Evolutionary conservation across 345 rosid species (phyloP).

Genomic region (Citrus medica): DNA sequence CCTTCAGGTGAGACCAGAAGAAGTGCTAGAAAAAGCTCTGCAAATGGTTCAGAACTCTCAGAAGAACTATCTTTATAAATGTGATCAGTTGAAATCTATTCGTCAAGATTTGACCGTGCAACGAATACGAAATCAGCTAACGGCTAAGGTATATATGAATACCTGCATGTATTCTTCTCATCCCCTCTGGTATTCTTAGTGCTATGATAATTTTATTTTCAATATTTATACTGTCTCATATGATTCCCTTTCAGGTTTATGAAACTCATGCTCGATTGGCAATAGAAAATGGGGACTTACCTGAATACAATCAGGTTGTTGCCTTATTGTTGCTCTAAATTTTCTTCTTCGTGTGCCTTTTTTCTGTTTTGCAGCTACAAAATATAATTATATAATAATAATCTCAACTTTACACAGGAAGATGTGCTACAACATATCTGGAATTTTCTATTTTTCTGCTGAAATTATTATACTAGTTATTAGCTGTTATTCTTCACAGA

Average conservation of each 20-base stretch:
- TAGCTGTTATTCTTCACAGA: not conserved
- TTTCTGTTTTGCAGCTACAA: not conserved
- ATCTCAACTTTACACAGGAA: not conserved
- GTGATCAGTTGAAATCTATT: slow-evolving; percentile 97
- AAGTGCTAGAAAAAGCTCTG: slow-evolving; percentile 87
- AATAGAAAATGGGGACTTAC: slow-evolving; percentile 86
- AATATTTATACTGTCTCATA: not conserved
- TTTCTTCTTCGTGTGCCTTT: not conserved
- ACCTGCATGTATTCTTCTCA: not conserved
- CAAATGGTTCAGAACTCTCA: slow-evolving; percentile 77
- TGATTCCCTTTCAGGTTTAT: slow-evolving; percentile 62
- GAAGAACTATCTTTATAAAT: slow-evolving; percentile 90
- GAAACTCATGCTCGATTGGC: slow-evolving; percentile 98
- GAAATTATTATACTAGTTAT: not conserved
- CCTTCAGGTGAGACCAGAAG: slow-evolving; percentile 95
- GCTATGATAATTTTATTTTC: not conserved
- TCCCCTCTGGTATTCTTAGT: not conserved
- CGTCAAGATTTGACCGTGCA: slow-evolving; percentile 99
- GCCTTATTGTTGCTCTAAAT: not conserved
- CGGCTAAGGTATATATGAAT: slow-evolving; percentile 63
- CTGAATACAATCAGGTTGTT: slow-evolving; percentile 95
- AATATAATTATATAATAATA: too few relatives aligned
- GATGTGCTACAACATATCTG: not conserved
- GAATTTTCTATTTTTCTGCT: not conserved
- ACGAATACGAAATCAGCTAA: slow-evolving; percentile 76